phyloP scores from a whole-genome alignment of 306 rosid species.

The Mimosa pudica region DNA sequence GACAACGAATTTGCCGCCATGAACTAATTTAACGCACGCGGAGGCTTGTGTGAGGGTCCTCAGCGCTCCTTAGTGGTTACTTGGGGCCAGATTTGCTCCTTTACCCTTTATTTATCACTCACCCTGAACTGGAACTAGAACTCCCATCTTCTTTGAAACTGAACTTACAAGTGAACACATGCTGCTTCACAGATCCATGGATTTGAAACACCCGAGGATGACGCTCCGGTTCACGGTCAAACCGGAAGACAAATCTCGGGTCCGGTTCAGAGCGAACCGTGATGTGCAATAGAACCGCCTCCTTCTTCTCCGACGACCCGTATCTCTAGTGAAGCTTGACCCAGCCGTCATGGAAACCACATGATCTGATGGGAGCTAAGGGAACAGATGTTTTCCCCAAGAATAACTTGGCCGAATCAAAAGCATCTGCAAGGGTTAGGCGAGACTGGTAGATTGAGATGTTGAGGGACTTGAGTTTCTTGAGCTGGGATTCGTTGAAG shows the following conservation, averaged over 20 bases:
- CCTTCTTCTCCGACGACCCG: constrained; percentile 31
- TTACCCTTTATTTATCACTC: constrained; percentile 16
- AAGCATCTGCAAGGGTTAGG: constrained; percentile 36
- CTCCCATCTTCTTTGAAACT: constrained; percentile 45
- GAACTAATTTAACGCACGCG: constrained; percentile 18
- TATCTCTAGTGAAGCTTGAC: constrained; percentile 35
- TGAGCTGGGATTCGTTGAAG: constrained; percentile 55
- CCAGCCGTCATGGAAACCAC: constrained; percentile 73
- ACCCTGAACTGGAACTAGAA: constrained; percentile 15
- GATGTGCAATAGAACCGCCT: constrained; percentile 35
- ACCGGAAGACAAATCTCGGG: constrained; percentile 80
- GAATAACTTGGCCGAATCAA: constrained; percentile 39
- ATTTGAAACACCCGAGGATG: constrained; percentile 85
- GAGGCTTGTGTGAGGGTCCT: constrained; percentile 37
- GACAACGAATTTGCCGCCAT: constrained; percentile 48
- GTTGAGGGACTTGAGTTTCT: constrained; percentile 35
- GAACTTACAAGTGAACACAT: constrained; percentile 56
- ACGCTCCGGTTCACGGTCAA: constrained; percentile 84
- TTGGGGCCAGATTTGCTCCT: too few relatives aligned
- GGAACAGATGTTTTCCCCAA: constrained; percentile 59
- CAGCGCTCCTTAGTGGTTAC: too few relatives aligned
- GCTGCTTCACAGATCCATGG: constrained; percentile 54
- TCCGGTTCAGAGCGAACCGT: constrained; percentile 62
- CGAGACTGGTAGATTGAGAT: constrained; percentile 55
- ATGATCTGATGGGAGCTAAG: constrained; percentile 44